Base-by-base conservation (phyloP, 352 stramenopile species). In the Pythium vanterpoolii region DNA sequence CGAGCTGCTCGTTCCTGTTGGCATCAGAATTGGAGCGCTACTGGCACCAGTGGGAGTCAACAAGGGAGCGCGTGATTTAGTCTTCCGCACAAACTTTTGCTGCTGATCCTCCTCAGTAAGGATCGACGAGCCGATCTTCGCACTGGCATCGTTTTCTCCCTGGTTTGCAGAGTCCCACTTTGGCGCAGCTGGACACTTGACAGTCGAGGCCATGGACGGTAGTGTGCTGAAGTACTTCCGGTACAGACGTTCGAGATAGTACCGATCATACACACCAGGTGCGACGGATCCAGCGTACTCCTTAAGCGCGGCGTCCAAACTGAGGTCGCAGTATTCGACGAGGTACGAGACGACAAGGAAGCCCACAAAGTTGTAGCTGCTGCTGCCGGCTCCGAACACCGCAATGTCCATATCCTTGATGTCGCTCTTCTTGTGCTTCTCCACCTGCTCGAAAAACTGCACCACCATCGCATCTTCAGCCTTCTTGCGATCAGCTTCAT, bases 211-310 rank as follows among this genome's bases (percentile, higher is more conserved):
- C 21, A 77, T 66, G 23, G 81, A 83, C 40, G 77, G 63, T 14
- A 95, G 62, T 14, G 81, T 92, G 9, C 66, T 77, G 42, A 79
- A 90, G 54, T 93, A 95, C 66, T 89, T 93, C 31, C 81, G 76
- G 26, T 93, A 95, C 44, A 95, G 55, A 57, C 65, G 65, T 72
- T 93, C 77, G 11, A 95, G 51, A 27, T 89, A 89, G 48, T 77
- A 63, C 14, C 67, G 67, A 31, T 76, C 81, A 61, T 86, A 93
- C 18, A 95, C 77, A 21, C 86, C 86, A 30, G 80, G 77, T 14
- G 79, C 65, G 4, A 69, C 72, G 10, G 75, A 74, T 0, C 54
- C 56, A 1, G 79, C 78, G 60, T 84, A 91, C 45, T 90, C 75
- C 38, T 86, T 76, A 2, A 93, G 42, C 5, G 86, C 86, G n/a